Percentiles rank a stretch among this genome's conserved stretches.
These are phyloP conservation scores for Apiospora phragmitis DNA, from an alignment of 2,329 filamentous ascomycete genomes.

Conservation along the genomic window DNA sequence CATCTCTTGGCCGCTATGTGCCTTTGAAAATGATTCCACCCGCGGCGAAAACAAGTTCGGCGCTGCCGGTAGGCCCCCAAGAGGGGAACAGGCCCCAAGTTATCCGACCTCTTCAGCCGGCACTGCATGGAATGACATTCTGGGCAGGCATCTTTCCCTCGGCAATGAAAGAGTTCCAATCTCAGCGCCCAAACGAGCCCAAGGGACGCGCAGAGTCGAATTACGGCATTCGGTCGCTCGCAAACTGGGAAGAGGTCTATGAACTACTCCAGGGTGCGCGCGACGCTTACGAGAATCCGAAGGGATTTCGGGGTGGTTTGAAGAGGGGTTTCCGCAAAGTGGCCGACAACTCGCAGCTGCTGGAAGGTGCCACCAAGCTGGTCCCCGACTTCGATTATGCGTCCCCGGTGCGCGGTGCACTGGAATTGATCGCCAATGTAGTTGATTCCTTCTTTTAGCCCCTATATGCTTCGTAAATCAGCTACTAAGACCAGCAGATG, in stretches of 20 bases:
- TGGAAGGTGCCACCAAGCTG: not conserved
- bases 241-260: not conserved
- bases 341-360: not conserved
- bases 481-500: too few relatives aligned
- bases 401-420: not conserved
- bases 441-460: too few relatives aligned
- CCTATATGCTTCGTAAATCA: too few relatives aligned
- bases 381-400: not conserved
- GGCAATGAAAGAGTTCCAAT: not conserved
- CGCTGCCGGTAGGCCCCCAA: too few relatives aligned
- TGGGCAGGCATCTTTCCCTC: not conserved
- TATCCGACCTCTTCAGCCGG: too few relatives aligned
- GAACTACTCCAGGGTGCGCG: not conserved
- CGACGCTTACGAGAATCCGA: not conserved
- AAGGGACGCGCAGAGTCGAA: not conserved
- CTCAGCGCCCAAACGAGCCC: not conserved
- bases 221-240: not conserved
- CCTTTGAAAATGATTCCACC: too few relatives aligned
- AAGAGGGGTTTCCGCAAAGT: not conserved
- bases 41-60: too few relatives aligned
- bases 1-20: too few relatives aligned
- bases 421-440: not conserved
- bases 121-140: too few relatives aligned
- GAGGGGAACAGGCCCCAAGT: too few relatives aligned
- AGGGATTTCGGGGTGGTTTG: not conserved